Conservation (phyloP, 2,329 filamentous ascomycete genomes). For the Claviceps humidiphila region DNA sequence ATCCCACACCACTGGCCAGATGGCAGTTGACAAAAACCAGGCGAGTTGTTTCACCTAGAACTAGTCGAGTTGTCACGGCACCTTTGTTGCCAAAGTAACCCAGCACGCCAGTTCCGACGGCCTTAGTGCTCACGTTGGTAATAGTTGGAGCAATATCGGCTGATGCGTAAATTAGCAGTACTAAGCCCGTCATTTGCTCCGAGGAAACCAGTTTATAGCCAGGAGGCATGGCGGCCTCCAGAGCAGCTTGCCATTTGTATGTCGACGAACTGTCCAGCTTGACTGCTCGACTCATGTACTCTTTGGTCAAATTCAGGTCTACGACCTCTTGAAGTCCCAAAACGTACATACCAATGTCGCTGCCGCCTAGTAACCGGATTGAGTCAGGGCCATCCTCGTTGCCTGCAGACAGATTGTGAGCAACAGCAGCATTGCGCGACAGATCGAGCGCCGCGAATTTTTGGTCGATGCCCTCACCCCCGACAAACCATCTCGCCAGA, state of each 20-base stretch:
- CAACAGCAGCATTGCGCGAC: conserved; percentile 24
- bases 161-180: conserved; percentile 76
- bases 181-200: conserved; percentile 75
- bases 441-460: conserved; percentile 43
- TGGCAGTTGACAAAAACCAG: conserved; percentile 88
- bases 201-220: conserved; percentile 67
- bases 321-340: conserved; percentile 87
- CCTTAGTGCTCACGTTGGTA: conserved; percentile 67
- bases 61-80: conserved; percentile 64
- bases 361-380: conserved; percentile 38
- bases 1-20: conserved; percentile 74
- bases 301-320: conserved; percentile 65
- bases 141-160: conserved; percentile 61
- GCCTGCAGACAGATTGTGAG: conserved; percentile 20
- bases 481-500: conserved; percentile 76
- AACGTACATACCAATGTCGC: conserved; percentile 78
- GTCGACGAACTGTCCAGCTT: conserved; percentile 61
- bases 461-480: conserved; percentile 57
- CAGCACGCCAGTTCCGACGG: conserved; percentile 77
- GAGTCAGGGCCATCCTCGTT: conserved; percentile 18
- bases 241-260: conserved; percentile 67
- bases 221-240: conserved; percentile 59
- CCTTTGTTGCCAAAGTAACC: conserved; percentile 97
- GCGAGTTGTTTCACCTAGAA: conserved; percentile 80
- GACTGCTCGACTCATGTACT: conserved; percentile 53